phyloP scores from a whole-genome alignment of 2,329 filamentous ascomycete genomes.

The Coniochaeta sp. region DNA sequence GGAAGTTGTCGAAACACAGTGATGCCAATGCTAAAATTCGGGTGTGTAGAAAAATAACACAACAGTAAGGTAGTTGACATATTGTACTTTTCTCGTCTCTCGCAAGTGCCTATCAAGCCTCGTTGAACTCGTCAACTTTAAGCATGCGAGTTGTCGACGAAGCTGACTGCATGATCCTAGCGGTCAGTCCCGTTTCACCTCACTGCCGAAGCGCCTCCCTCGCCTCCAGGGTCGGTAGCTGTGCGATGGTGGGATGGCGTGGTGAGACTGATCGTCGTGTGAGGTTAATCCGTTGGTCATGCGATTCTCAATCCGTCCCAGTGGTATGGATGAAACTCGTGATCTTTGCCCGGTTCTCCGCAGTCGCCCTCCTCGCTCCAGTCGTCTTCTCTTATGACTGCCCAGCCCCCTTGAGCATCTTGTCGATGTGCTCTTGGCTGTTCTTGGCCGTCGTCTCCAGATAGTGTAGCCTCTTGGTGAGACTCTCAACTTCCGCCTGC shows the following conservation, averaged over 20 bases:
- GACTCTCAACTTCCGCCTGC: slow-evolving; percentile 68
- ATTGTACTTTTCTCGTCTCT: too few relatives aligned
- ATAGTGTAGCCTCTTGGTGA: slow-evolving; percentile 87
- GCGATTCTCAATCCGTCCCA: not conserved
- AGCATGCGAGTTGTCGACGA: not conserved
- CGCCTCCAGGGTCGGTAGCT: not conserved
- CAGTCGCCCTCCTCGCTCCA: not conserved
- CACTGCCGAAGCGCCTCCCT: not conserved
- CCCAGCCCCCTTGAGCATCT: slow-evolving; percentile 59
- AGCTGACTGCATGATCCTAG: not conserved
- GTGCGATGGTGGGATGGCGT: not conserved
- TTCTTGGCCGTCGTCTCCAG: slow-evolving; percentile 94
- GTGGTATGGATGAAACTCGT: not conserved
- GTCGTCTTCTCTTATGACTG: slow-evolving; percentile 8
- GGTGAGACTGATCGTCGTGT: not conserved
- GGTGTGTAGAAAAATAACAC: too few relatives aligned
- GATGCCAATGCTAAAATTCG: too few relatives aligned
- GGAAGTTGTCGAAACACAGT: too few relatives aligned
- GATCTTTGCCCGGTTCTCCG: not conserved
- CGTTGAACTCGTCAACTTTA: too few relatives aligned
- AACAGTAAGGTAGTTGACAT: too few relatives aligned
- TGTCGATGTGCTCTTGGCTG: slow-evolving; percentile 82
- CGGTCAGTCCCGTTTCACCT: not conserved
- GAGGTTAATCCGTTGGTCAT: slow-evolving; percentile 1
- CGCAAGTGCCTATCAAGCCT: too few relatives aligned